Conservation (phyloP, 176 grass and related monocot species). For the Aegilops bicornis region DNA sequence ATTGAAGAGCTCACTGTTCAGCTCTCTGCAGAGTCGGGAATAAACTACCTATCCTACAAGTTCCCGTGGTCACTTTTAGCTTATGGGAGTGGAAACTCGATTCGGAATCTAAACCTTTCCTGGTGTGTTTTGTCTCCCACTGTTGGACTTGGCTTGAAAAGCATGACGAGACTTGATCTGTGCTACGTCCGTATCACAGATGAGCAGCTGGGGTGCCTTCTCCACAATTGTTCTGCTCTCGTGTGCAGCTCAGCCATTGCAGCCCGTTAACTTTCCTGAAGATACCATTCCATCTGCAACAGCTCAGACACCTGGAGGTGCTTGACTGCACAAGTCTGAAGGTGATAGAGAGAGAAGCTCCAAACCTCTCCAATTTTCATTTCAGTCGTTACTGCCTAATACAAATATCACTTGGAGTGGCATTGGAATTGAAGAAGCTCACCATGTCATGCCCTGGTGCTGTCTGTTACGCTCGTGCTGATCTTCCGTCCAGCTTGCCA, state of each 20-base stretch:
- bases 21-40: neutral
- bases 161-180: neutral
- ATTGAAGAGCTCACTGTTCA: slow-evolving; percentile 12
- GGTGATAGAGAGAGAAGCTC: neutral
- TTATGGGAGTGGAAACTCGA: neutral
- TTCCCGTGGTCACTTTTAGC: slow-evolving; percentile 28
- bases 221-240: neutral
- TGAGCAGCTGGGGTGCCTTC: neutral
- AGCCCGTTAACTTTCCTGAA: neutral
- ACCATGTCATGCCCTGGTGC: neutral
- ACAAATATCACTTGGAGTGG: neutral
- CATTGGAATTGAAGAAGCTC: neutral
- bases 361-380: neutral
- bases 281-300: neutral
- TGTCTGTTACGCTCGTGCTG: neutral
- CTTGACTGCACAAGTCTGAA: neutral
- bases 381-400: neutral
- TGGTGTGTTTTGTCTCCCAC: neutral
- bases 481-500: neutral
- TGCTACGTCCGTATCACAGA: neutral
- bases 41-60: neutral
- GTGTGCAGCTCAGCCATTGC: neutral
- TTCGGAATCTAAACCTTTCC: neutral
- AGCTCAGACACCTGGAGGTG: neutral
- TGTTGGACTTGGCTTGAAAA: neutral